Percentiles rank a stretch among this genome's conserved stretches.
phyloP scores from a whole-genome alignment of 345 rosid species.

The Sonneratia caseolaris region DNA sequence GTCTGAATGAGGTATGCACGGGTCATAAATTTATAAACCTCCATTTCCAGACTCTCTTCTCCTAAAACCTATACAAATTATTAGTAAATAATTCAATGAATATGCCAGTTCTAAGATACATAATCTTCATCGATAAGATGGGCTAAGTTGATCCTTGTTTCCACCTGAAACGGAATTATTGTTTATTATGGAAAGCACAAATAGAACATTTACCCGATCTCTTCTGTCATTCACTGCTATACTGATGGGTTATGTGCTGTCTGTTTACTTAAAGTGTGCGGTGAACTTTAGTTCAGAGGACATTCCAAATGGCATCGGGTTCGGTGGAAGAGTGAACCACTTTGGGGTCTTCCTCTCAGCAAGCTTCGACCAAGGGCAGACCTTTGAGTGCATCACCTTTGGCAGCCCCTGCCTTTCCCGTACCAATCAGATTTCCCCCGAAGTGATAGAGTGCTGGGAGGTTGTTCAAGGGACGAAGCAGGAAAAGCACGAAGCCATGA shows the following conservation, averaged over 20 bases:
- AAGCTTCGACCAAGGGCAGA: slow-evolving; percentile 68
- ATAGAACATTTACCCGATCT: background rate
- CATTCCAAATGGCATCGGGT: slow-evolving; percentile 91
- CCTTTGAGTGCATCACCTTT: slow-evolving; percentile 63
- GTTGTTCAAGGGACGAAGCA: slow-evolving; percentile 26
- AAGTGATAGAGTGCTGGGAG: slow-evolving; percentile 89
- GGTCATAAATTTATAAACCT: no score
- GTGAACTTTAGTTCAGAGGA: slow-evolving; percentile 74
- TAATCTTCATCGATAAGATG: background rate
- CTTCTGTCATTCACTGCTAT: background rate
- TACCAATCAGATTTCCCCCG: slow-evolving; percentile 41
- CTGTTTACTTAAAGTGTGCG: slow-evolving; percentile 51
- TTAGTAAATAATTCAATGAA: background rate
- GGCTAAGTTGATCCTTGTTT: background rate
- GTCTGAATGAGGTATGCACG: background rate
- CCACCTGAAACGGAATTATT: background rate
- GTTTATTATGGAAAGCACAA: background rate
- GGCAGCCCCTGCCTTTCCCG: slow-evolving; percentile 72
- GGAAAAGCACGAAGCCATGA: slow-evolving; percentile 28
- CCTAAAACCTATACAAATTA: background rate
- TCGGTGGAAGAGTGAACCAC: slow-evolving; percentile 71
- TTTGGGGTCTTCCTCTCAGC: slow-evolving; percentile 73
- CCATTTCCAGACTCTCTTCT: background rate
- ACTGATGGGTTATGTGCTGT: background rate
- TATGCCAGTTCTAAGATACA: background rate